Evolutionary conservation across 2,329 filamentous ascomycete species (phyloP).

Genomic region (Huntiella moniliformis): DNA sequence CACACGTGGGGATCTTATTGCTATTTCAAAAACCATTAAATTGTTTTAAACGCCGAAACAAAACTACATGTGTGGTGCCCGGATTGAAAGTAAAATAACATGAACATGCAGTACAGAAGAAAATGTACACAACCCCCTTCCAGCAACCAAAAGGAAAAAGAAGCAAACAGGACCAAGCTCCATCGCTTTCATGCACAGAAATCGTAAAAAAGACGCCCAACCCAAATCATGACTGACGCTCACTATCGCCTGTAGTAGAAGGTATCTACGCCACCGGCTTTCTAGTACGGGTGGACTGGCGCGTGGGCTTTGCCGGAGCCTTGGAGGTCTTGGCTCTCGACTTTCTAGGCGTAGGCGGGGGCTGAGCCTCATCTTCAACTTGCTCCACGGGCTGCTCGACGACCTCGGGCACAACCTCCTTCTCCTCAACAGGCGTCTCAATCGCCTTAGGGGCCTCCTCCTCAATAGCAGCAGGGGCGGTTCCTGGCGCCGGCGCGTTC

Average conservation of each 20-base stretch:
- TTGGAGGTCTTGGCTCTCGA: slow-evolving; percentile 21
- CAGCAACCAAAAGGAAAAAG: slow-evolving; percentile 9
- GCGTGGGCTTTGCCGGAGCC: slow-evolving; percentile 13
- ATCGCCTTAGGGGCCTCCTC: slow-evolving; percentile 20
- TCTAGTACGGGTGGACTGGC: slow-evolving; percentile 11
- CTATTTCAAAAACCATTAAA: slow-evolving; percentile 6
- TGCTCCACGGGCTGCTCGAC: slow-evolving; percentile 15
- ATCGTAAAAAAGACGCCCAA: too few relatives aligned
- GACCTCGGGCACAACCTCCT: slow-evolving; percentile 16
- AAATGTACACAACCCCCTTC: slow-evolving; percentile 9
- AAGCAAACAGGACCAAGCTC: slow-evolving; percentile 9
- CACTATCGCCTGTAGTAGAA: background rate
- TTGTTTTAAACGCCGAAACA: slow-evolving; percentile 11
- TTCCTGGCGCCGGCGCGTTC: slow-evolving; percentile 24
- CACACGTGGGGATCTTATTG: background rate
- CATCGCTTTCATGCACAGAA: slow-evolving; percentile 1
- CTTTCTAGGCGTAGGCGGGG: slow-evolving; percentile 15
- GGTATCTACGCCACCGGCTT: slow-evolving; percentile 5
- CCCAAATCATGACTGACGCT: too few relatives aligned
- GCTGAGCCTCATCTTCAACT: slow-evolving; percentile 17
- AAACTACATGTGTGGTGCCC: slow-evolving; percentile 8
- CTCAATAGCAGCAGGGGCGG: slow-evolving; percentile 16
- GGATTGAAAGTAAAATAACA: slow-evolving; percentile 9
- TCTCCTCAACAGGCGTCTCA: slow-evolving; percentile 15
- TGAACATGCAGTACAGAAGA: slow-evolving; percentile 9